A percentile compares a stretch with the other conserved stretches of the same genome.
These are phyloP conservation scores for Gloeopeniophorella convolvens DNA, from an alignment of 768 basidiomycete genomes.

Conservation along the genomic window DNA sequence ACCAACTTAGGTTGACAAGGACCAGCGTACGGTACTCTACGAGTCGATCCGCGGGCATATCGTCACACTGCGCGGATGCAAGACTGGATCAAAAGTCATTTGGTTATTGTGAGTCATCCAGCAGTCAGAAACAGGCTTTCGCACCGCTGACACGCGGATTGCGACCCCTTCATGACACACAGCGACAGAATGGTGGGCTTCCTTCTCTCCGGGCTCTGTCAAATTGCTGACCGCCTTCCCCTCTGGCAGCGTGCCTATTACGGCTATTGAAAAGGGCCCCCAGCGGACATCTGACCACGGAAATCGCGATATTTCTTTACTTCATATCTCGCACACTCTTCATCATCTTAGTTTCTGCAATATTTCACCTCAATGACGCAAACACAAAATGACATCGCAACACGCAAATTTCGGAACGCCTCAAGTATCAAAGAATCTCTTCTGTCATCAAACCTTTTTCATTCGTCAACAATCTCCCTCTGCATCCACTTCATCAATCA, in stretches of 20 bases:
- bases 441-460: conserved; percentile 10
- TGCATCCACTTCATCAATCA: conserved; percentile 12
- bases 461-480: conserved; percentile 13
- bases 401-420: conserved; percentile 15
- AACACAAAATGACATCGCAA: conserved; percentile 5
- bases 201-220: conserved; percentile 2
- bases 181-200: conserved; percentile 51
- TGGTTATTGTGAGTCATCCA: conserved; percentile 63
- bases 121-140: background rate
- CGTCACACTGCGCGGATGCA: conserved; percentile 84
- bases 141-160: no score
- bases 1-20: conserved; percentile 82
- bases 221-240: conserved; percentile 16
- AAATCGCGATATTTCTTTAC: conserved; percentile 16
- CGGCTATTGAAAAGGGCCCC: conserved; percentile 28
- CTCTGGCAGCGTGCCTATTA: conserved; percentile 53
- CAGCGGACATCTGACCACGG: conserved; percentile 7
- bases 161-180: no score
- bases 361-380: conserved; percentile 6
- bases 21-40: conserved; percentile 74
- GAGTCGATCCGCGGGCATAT: conserved; percentile 85
- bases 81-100: conserved; percentile 87
- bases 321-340: conserved; percentile 7
- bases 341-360: conserved; percentile 15
- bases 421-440: conserved; percentile 16